A percentile compares a stretch with the other conserved stretches of the same genome.
phyloP scores from a whole-genome alignment of 2,329 filamentous ascomycete genomes.

The Trichoderma sp. region DNA sequence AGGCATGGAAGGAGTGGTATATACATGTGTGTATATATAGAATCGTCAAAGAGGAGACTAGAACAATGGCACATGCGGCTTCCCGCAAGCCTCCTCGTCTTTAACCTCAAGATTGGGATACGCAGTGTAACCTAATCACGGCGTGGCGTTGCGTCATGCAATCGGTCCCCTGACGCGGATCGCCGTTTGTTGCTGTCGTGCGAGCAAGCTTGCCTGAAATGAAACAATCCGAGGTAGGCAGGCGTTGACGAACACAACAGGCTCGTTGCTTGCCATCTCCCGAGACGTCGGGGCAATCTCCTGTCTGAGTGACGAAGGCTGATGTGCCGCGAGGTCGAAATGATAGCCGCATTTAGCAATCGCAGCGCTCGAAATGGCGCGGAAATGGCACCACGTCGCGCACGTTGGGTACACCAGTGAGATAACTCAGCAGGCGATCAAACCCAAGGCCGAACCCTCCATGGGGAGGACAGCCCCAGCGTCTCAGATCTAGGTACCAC shows the following conservation, averaged over 20 bases:
- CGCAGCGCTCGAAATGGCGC: slow-evolving; percentile 66
- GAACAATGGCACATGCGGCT: slow-evolving; percentile 18
- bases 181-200: slow-evolving; percentile 19
- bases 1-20: background rate
- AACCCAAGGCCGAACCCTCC: slow-evolving; percentile 91
- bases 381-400: slow-evolving; percentile 87
- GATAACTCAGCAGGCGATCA: slow-evolving; percentile 81
- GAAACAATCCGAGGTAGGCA: slow-evolving; percentile 24
- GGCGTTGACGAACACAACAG: slow-evolving; percentile 24
- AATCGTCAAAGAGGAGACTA: background rate
- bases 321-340: background rate
- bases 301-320: slow-evolving; percentile 7
- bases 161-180: slow-evolving; percentile 23
- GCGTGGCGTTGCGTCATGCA: slow-evolving; percentile 23
- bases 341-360: slow-evolving; percentile 46
- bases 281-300: slow-evolving; percentile 22
- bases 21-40: background rate
- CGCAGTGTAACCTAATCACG: slow-evolving; percentile 17
- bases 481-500: slow-evolving; percentile 87
- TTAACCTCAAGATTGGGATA: slow-evolving; percentile 21
- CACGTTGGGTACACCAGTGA: slow-evolving; percentile 78
- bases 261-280: slow-evolving; percentile 17
- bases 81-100: slow-evolving; percentile 21
- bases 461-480: slow-evolving; percentile 89
- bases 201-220: slow-evolving; percentile 19